These are phyloP conservation scores for Colletotrichum paranaense DNA, from an alignment of 2,329 filamentous ascomycete genomes.

Conservation along the genomic window DNA sequence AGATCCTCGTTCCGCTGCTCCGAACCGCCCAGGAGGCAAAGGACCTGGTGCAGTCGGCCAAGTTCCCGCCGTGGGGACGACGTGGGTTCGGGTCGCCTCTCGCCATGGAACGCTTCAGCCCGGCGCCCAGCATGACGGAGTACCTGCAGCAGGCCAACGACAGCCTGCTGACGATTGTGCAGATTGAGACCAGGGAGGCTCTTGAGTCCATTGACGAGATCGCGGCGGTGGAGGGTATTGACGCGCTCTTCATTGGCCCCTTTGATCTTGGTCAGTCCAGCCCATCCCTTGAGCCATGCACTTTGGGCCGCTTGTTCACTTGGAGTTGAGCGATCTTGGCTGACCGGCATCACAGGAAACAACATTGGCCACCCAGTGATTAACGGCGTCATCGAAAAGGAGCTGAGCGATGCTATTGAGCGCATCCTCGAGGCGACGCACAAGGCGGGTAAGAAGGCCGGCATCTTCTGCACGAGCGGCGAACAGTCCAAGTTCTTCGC, in stretches of 20 bases:
- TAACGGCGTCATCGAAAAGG: conserved; percentile 67
- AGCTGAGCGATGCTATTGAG: conserved; percentile 69
- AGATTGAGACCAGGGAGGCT: conserved; percentile 75
- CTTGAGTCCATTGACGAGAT: conserved; percentile 71
- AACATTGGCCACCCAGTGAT: conserved; percentile 72
- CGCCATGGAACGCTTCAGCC: conserved; percentile 60
- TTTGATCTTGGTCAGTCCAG: conserved; percentile 70
- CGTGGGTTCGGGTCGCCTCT: conserved; percentile 69
- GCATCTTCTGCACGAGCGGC: conserved; percentile 67
- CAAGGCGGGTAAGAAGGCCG: conserved; percentile 74
- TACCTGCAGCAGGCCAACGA: conserved; percentile 69
- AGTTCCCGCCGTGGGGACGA: conserved; percentile 66
- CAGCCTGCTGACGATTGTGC: conserved; percentile 71
- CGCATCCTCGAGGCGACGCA: conserved; percentile 67
- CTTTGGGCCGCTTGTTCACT: not conserved
- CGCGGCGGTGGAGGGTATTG: conserved; percentile 68
- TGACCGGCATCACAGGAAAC: conserved; percentile 53
- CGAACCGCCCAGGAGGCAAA: conserved; percentile 64
- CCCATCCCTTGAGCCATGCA: conserved; percentile 21
- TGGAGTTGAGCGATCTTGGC: not conserved
- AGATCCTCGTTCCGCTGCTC: conserved; percentile 65
- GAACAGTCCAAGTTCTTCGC: conserved; percentile 66
- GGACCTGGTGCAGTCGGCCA: conserved; percentile 61
- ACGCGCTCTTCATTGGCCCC: conserved; percentile 74
- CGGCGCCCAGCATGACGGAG: conserved; percentile 60